These are phyloP conservation scores for Noccaea bulbosa DNA, from an alignment of 345 rosid genomes.

Conservation along the genomic window DNA sequence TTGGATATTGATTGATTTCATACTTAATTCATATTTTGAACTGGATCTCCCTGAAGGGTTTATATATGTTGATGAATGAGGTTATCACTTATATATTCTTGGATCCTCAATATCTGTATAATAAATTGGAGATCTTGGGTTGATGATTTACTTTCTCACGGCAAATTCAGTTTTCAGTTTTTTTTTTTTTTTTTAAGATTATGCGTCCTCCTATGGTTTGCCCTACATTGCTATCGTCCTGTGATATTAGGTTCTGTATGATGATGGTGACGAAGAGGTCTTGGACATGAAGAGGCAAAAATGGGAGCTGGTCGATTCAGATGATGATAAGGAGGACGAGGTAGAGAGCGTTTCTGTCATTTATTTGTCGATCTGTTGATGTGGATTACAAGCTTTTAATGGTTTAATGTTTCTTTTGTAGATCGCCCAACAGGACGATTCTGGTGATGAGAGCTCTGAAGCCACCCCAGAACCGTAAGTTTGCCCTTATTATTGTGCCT, in stretches of 20 bases:
- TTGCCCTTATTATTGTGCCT: too few species aligned
- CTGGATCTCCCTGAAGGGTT: background rate
- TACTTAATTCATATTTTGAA: background rate
- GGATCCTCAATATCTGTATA: slow-evolving; percentile 12
- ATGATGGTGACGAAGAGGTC: slow-evolving; percentile 22
- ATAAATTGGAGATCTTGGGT: background rate
- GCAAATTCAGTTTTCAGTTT: background rate
- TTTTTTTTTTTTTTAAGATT: background rate
- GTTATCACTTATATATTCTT: background rate
- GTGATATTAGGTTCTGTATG: slow-evolving; percentile 34
- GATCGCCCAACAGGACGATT: slow-evolving; percentile 2
- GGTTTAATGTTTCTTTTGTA: background rate
- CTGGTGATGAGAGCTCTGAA: slow-evolving; percentile 17
- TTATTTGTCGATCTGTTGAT: background rate
- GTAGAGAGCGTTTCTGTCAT: slow-evolving; percentile 10
- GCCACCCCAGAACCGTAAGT: slow-evolving; percentile 35
- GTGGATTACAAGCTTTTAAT: slow-evolving; percentile 1
- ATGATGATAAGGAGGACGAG: slow-evolving; percentile 21
- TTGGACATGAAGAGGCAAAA: slow-evolving; percentile 24
- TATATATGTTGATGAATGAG: slow-evolving; percentile 3
- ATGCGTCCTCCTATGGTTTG: background rate
- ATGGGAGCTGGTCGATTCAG: slow-evolving; percentile 23
- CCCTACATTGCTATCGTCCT: background rate
- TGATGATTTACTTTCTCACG: background rate
- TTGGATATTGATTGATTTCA: slow-evolving; percentile 1